phyloP scores from a whole-genome alignment of 192 early-diverging fungal species.

The Backusella westeae region DNA sequence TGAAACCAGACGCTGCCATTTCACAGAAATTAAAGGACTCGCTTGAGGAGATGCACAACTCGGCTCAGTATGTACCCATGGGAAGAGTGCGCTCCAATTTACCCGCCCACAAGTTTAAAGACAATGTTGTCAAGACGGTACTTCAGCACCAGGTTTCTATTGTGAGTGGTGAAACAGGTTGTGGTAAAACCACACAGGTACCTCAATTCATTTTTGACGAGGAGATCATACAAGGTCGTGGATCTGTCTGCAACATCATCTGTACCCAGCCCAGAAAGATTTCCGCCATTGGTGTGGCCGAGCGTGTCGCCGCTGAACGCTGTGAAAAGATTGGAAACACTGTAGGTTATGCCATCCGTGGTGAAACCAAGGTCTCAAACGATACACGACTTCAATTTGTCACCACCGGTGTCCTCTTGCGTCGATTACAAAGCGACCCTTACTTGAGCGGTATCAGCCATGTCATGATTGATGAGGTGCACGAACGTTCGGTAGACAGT shows the following conservation, averaged over 20 bases:
- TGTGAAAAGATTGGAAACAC: conserved; percentile 30
- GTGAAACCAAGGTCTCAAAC: conserved; percentile 32
- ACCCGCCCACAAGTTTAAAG: conserved; percentile 58
- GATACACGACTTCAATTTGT: conserved; percentile 28
- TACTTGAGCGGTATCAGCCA: conserved; percentile 63
- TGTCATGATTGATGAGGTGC: conserved; percentile 80
- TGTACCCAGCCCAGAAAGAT: conserved; percentile 62
- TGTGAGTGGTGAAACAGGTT: conserved; percentile 77
- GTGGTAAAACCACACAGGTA: conserved; percentile 76
- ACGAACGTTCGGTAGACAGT: conserved; percentile 72
- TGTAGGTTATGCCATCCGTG: conserved; percentile 38
- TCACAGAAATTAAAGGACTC: conserved; percentile 10
- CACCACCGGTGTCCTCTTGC: conserved; percentile 66
- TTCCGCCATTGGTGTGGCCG: conserved; percentile 35
- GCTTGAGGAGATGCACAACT: conserved; percentile 16
- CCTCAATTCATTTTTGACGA: conserved; percentile 78
- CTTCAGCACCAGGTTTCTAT: conserved; percentile 59
- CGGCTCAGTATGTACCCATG: conserved; percentile 33
- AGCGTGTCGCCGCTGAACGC: conserved; percentile 33
- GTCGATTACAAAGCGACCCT: conserved; percentile 64
- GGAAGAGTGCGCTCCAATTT: conserved; percentile 51
- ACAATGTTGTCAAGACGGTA: conserved; percentile 52
- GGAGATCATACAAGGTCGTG: conserved; percentile 45
- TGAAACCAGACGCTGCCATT: not conserved
- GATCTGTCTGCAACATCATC: conserved; percentile 48